Conservation (phyloP, 2,329 filamentous ascomycete genomes). For the Beauveria medogensis region DNA sequence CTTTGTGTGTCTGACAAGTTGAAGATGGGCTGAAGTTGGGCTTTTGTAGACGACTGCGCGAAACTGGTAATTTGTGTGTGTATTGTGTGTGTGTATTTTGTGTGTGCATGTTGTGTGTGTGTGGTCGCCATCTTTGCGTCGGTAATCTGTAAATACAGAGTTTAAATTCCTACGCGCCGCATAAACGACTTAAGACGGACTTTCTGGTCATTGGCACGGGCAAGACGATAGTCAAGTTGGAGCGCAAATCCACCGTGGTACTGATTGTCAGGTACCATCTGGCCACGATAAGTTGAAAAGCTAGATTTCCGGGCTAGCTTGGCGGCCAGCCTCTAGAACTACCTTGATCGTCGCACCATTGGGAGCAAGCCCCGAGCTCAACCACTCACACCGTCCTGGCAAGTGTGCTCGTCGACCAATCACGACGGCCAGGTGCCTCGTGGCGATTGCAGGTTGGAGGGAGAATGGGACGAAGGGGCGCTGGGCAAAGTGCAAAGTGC, state of each 20-base stretch:
- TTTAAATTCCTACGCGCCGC: background rate
- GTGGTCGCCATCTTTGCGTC: no score
- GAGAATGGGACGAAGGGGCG: background rate
- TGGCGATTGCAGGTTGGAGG: background rate
- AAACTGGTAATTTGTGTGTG: background rate
- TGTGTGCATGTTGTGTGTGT: no score
- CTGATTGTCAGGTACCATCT: background rate
- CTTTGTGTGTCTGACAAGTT: conserved; percentile 5
- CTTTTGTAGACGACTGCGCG: no score
- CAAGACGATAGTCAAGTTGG: no score
- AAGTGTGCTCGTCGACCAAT: background rate
- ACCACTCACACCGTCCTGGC: background rate
- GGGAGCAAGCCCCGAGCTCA: background rate
- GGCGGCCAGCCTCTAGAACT: background rate
- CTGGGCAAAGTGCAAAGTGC: background rate
- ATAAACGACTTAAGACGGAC: background rate
- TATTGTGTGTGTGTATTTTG: no score
- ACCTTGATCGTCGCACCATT: conserved; percentile 1
- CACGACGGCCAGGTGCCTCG: background rate
- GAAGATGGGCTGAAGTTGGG: background rate
- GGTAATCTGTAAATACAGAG: background rate
- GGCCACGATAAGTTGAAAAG: background rate
- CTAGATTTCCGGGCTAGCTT: background rate
- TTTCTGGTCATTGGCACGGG: no score
- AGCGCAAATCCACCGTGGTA: background rate